phyloP scores from a whole-genome alignment of 2,329 filamentous ascomycete species.

The Apiospora pterosperma region DNA sequence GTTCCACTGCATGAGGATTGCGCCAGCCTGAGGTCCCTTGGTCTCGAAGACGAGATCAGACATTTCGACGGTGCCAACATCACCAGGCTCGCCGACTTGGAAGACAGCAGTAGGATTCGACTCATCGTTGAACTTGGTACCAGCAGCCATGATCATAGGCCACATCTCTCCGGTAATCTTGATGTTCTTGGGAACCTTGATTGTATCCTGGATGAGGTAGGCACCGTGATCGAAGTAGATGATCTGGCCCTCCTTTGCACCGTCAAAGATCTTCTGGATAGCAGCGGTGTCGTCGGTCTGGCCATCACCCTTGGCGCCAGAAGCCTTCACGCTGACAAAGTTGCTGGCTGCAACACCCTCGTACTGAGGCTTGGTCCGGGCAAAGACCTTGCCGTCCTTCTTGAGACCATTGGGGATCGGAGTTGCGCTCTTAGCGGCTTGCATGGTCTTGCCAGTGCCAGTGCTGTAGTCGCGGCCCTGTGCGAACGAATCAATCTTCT shows the following conservation, averaged over 20 bases:
- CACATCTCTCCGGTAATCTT: constrained; percentile 90
- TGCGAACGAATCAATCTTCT: constrained; percentile 67
- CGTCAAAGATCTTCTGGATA: constrained; percentile 76
- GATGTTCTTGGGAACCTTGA: constrained; percentile 73
- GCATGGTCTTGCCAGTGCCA: constrained; percentile 48
- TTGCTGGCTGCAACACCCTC: constrained; percentile 59
- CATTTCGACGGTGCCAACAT: constrained; percentile 80
- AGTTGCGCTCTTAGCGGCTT: constrained; percentile 53
- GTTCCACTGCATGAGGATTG: constrained; percentile 92
- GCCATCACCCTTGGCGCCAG: constrained; percentile 86
- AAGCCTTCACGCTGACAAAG: constrained; percentile 80
- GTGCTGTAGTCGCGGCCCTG: constrained; percentile 73
- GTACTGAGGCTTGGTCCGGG: constrained; percentile 88
- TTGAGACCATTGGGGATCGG: constrained; percentile 67
- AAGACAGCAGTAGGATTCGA: constrained; percentile 79
- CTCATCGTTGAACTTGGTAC: constrained; percentile 68
- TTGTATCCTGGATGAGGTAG: constrained; percentile 66
- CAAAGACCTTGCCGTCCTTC: constrained; percentile 66
- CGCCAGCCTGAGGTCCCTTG: constrained; percentile 77
- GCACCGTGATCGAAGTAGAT: constrained; percentile 75
- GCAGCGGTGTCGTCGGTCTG: constrained; percentile 80
- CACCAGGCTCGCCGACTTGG: constrained; percentile 75
- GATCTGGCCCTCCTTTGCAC: constrained; percentile 58
- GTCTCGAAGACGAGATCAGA: constrained; percentile 85
- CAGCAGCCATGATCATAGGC: constrained; percentile 83